Percentiles rank a stretch among this genome's conserved stretches.
phyloP scores from a whole-genome alignment of 2,329 filamentous ascomycete species.

The Dothideomycetes sp. region DNA sequence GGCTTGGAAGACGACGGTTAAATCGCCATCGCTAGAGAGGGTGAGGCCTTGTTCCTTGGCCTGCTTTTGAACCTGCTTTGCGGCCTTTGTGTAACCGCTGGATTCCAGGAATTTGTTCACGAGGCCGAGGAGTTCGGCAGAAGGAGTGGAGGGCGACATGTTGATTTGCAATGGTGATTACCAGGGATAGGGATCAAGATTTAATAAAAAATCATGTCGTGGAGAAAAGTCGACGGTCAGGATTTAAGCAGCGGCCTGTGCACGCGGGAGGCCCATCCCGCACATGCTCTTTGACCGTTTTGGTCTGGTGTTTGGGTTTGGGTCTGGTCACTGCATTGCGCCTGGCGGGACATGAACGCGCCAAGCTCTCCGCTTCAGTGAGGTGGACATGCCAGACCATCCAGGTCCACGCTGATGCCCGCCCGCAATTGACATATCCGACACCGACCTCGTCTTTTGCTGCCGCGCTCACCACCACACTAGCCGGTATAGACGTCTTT shows the following conservation, averaged over 20 bases:
- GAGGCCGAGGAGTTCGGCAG: slow-evolving; percentile 9
- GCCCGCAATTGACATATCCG: too few relatives aligned
- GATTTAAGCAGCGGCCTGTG: too few relatives aligned
- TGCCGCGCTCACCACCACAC: not conserved
- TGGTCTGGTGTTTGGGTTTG: too few relatives aligned
- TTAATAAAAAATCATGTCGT: not conserved
- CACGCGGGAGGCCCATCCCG: too few relatives aligned
- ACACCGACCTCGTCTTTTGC: not conserved
- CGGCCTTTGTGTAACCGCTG: slow-evolving; percentile 21
- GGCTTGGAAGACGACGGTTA: slow-evolving; percentile 15
- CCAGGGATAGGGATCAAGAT: not conserved
- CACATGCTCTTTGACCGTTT: too few relatives aligned
- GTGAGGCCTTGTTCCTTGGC: slow-evolving; percentile 18
- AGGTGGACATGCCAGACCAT: too few relatives aligned
- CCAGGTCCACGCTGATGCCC: too few relatives aligned
- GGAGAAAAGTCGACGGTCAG: too few relatives aligned
- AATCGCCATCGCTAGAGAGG: slow-evolving; percentile 13
- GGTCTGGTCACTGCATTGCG: too few relatives aligned
- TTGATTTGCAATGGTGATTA: not conserved
- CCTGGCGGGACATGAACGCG: too few relatives aligned
- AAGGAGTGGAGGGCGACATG: slow-evolving; percentile 5
- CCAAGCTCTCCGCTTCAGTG: too few relatives aligned
- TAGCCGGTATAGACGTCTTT: not conserved
- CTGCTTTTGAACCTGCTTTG: slow-evolving; percentile 19
- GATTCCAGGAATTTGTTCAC: slow-evolving; percentile 17